Conservation (phyloP, 2,329 filamentous ascomycete genomes). For the Ophiognomonia clavigignenti-juglandacearum region DNA sequence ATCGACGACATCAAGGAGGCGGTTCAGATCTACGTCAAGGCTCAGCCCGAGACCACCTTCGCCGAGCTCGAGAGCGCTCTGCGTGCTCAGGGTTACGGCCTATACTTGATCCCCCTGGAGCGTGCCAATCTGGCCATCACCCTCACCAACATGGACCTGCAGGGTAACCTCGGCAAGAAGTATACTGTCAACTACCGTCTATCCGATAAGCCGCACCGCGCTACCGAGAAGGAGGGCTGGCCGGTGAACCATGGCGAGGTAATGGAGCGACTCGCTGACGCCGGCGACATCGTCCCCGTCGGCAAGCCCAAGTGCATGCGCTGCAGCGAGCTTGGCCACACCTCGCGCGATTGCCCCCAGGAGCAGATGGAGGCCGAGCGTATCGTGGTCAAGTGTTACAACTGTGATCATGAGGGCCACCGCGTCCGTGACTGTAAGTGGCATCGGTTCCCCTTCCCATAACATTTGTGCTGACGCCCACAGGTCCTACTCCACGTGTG, state of each 20-base stretch:
- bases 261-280: constrained; percentile 57
- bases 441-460: not conserved
- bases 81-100: constrained; percentile 44
- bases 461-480: constrained; percentile 13
- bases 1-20: constrained; percentile 59
- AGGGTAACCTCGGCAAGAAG: constrained; percentile 62
- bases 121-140: constrained; percentile 47
- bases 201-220: constrained; percentile 49
- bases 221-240: constrained; percentile 56
- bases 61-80: constrained; percentile 56
- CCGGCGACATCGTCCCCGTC: constrained; percentile 58
- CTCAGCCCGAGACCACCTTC: constrained; percentile 53
- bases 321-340: constrained; percentile 62
- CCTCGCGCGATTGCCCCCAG: constrained; percentile 52
- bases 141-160: constrained; percentile 67
- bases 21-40: constrained; percentile 57
- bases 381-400: constrained; percentile 53
- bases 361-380: constrained; percentile 47
- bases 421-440: constrained; percentile 63
- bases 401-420: constrained; percentile 61
- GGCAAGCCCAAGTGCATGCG: constrained; percentile 58
- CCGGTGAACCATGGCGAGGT: constrained; percentile 57
- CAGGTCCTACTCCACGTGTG: constrained; percentile 54
- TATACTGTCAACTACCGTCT: constrained; percentile 61
- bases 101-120: constrained; percentile 61